These are phyloP conservation scores for Debaryomycetaceae sp. DNA, from an alignment of 1,139 yeast genomes.

Conservation along the genomic window DNA sequence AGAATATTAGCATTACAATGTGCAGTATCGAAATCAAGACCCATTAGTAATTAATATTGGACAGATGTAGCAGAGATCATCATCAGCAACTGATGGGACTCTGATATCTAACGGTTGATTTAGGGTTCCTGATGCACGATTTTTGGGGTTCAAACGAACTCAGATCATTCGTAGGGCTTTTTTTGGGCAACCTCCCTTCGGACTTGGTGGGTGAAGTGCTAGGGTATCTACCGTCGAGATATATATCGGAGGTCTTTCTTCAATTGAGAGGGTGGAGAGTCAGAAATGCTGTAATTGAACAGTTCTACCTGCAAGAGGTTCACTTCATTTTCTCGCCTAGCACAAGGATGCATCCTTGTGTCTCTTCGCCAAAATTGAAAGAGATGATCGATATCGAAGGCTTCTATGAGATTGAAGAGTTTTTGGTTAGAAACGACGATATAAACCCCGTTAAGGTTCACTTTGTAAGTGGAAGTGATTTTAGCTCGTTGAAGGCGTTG, in stretches of 20 bases:
- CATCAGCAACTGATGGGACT: no score
- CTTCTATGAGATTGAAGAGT: slow-evolving; percentile 31
- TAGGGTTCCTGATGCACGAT: not conserved
- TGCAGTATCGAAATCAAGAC: not conserved
- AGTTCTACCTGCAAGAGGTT: slow-evolving; percentile 26
- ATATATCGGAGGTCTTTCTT: not conserved
- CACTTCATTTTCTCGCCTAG: slow-evolving; percentile 35
- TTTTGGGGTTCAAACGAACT: not conserved
- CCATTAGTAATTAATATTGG: not conserved
- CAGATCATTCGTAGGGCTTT: not conserved
- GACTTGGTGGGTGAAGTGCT: not conserved
- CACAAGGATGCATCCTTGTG: slow-evolving; percentile 23
- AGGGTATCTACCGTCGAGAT: not conserved
- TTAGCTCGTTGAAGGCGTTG: slow-evolving; percentile 23
- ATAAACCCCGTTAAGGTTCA: slow-evolving; percentile 25
- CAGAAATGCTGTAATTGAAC: slow-evolving; percentile 22
- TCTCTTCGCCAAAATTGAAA: slow-evolving; percentile 11
- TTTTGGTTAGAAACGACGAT: slow-evolving; percentile 23
- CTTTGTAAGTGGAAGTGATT: slow-evolving; percentile 33
- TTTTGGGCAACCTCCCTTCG: not conserved
- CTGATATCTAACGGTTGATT: no score
- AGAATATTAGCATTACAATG: not conserved
- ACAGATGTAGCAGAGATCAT: not conserved
- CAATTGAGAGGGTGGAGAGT: slow-evolving; percentile 1
- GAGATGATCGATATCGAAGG: slow-evolving; percentile 24